These are phyloP conservation scores for Xylaria sp. DNA, from an alignment of 2,329 filamentous ascomycete genomes.

Conservation along the genomic window DNA sequence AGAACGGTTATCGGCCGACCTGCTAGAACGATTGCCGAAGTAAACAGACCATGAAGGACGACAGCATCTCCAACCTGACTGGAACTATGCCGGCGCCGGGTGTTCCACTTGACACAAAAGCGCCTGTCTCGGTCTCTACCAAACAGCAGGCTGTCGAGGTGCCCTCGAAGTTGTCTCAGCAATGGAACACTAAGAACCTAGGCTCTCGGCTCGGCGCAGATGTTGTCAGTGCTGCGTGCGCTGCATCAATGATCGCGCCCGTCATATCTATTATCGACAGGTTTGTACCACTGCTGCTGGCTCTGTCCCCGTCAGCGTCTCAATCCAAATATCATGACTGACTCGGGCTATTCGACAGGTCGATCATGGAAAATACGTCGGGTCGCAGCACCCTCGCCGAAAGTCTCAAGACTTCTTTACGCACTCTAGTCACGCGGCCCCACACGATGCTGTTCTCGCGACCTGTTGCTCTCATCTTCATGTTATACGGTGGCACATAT, in stretches of 20 bases:
- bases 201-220: conserved; percentile 71
- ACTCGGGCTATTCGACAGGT: conserved; percentile 49
- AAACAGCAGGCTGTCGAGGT: conserved; percentile 28
- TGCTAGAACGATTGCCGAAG: neutral
- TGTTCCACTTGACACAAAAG: conserved; percentile 10
- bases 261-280: conserved; percentile 87
- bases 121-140: neutral
- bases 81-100: conserved; percentile 11
- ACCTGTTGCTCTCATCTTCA: conserved; percentile 71
- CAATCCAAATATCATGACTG: neutral
- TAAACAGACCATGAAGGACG: conserved; percentile 32
- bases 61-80: conserved; percentile 18
- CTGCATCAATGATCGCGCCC: conserved; percentile 79
- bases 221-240: conserved; percentile 69
- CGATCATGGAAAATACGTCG: conserved; percentile 83
- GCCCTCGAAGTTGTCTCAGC: conserved; percentile 30
- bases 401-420: conserved; percentile 65
- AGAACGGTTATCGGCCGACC: neutral
- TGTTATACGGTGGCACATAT: conserved; percentile 88
- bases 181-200: conserved; percentile 80
- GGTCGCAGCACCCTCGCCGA: conserved; percentile 64
- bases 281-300: conserved; percentile 49
- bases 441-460: conserved; percentile 66
- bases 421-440: conserved; percentile 62
- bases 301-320: neutral